Evolutionary conservation across 73 alveolate genomes (phyloP), one percentile per base, ranked within the genome.

Genomic region (Strombidium stylifer): DNA sequence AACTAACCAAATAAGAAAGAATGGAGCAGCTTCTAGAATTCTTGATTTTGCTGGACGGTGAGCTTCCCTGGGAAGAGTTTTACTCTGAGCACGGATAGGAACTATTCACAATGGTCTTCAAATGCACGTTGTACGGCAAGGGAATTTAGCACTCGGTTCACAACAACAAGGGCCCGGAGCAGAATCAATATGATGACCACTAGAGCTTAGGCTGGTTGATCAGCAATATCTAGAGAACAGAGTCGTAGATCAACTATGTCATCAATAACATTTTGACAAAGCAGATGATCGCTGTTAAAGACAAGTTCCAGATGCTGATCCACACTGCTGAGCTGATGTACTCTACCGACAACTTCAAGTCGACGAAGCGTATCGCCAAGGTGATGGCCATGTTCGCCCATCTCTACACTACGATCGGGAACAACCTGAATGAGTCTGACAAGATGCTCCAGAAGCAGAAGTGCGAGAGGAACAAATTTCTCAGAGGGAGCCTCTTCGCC

Each of bases 401-500:
- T n/a, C n/a, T n/a, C n/a, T n/a, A 25, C 21, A 53, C 21, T 6
- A 19, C 30, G 6, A 53, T 31, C 27, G 50, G 30, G 3, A 24
- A 30, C 26, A 3, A 25, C 19, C 26, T 53, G 6, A 41, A 52
- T 32, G 50, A 52, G 55, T 69, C 37, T 45, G 40, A 46, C 4
- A 37, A 12, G 30, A 28, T 69, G 11, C 54, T 42, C 65, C 15
- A 54, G 14, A 1, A 19, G 11, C 66, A 39, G 2, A 42, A 35
- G 16, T 8, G 28, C 16, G 8, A 69, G 54, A 52, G 83, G 35
- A 14, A 47, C 45, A 69, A 69, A 24, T 69, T 54, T 21, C 54
- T 69, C 12, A 1, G 21, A 41, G 83, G 83, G 21, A 25, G 64
- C 21, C 39, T 69, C 16, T 69, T 69, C 32, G 83, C 83, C 37